phyloP scores from a whole-genome alignment of 73 alveolate species.

The Paramecium tetraurelia region DNA sequence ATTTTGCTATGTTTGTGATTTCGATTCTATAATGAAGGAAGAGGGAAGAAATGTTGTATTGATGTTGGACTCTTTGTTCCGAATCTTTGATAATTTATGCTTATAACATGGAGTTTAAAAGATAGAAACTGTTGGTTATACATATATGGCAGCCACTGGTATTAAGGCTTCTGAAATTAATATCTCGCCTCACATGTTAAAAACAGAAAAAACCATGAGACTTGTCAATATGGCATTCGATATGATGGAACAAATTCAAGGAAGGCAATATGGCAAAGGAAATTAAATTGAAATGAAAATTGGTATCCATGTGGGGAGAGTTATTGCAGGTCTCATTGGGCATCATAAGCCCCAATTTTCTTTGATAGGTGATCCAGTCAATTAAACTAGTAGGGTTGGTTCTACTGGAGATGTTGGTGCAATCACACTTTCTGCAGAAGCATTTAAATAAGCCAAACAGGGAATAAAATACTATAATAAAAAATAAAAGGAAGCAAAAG shows the following conservation, averaged over 20 bases:
- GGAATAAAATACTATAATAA: background rate
- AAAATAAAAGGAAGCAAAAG: conserved; percentile 63
- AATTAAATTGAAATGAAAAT: conserved; percentile 79
- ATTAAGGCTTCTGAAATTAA: conserved; percentile 71
- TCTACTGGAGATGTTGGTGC: conserved; percentile 72
- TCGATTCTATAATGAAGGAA: conserved; percentile 54
- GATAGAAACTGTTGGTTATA: conserved; percentile 85
- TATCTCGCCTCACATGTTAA: conserved; percentile 49
- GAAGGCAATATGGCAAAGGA: conserved; percentile 56
- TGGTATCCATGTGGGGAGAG: conserved; percentile 96
- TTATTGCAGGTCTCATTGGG: conserved; percentile 95
- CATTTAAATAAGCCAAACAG: conserved; percentile 15
- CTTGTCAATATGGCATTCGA: conserved; percentile 59
- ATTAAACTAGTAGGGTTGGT: conserved; percentile 92
- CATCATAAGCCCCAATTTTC: conserved; percentile 95
- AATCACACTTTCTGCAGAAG: background rate
- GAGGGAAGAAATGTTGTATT: conserved; percentile 52
- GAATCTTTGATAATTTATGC: conserved; percentile 76
- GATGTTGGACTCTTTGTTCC: conserved; percentile 40
- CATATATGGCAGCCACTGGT: conserved; percentile 87
- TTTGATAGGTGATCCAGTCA: conserved; percentile 93
- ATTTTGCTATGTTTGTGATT: conserved; percentile 57
- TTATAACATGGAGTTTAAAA: conserved; percentile 63
- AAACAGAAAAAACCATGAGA: conserved; percentile 54
- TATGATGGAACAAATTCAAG: conserved; percentile 32